Base-by-base conservation (phyloP, 2,329 filamentous ascomycete genomes). In the Scedosporium apiospermum region DNA sequence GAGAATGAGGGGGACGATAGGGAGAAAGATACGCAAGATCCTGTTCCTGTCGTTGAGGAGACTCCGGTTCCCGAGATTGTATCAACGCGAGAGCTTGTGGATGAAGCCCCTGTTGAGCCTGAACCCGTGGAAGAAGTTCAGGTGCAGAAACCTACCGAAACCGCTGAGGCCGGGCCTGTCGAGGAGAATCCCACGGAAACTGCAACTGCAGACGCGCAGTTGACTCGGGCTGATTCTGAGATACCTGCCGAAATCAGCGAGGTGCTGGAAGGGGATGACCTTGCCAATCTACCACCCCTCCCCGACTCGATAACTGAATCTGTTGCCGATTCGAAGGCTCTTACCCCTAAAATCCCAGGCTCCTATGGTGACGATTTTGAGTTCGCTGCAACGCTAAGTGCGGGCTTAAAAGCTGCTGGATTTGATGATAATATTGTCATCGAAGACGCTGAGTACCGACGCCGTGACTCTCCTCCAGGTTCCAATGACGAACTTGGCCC, bases 381-480 rank as follows among this genome's bases (percentile, higher is more conserved):
- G 60, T 91, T 91, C 66, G 84, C 86, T 6, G 88, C 88, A 30
- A 85, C 83, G 3, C 74, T 91, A 57, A 87, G 88, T 63, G 89
- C 88, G 58, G 87, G 86, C 1, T 77, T 90, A 58, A 76, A 87
- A 69, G 82, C 85, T n/a, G 83, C 85, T 57, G 88, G 88, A 0
- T 91, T 91, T 65, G 82, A 90, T 68, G 84, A 87, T 4, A 82
- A 88, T 49, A 84, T 91, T 63, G 85, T 91, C 57, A 87, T 88
- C 42, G 78, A 89, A 57, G 81, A 91, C 67, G 82, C 84, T 0
- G 76, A 73, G 1, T 91, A 86, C 68, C 83, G 83, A 66, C 80
- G 79, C 60, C 84, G 88, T 30, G 81, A 84, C 61, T 88, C 86
- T 1, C 85, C 87, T 6, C 85, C 86, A 3, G 82, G 82, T 4